Evolutionary conservation across 768 basidiomycete genomes (phyloP).

Genomic region (Lactarius vividus): DNA sequence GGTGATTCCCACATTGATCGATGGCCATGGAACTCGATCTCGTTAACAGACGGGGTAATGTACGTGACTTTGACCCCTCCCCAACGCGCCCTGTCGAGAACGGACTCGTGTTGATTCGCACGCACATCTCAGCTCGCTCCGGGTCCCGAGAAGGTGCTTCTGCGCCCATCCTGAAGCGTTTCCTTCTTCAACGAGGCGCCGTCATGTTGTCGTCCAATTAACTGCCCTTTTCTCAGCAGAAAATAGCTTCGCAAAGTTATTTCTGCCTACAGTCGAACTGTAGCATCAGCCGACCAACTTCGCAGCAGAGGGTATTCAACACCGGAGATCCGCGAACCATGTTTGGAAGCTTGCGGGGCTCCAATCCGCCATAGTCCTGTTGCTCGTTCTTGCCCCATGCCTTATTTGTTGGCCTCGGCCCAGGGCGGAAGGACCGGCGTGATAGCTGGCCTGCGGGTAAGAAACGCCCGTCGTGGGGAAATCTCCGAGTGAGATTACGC

Average conservation of each 20-base stretch:
- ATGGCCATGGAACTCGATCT: neutral
- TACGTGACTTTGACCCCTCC: slow-evolving; percentile 10
- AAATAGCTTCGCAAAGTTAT: neutral
- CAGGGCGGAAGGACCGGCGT: neutral
- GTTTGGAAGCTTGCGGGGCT: slow-evolving; percentile 10
- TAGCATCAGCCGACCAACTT: slow-evolving; percentile 1
- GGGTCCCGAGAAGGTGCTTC: neutral
- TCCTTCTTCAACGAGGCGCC: neutral
- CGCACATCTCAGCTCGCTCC: slow-evolving; percentile 10
- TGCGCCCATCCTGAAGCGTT: neutral
- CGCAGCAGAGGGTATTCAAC: neutral
- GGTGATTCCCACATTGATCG: neutral
- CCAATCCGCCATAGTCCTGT: neutral
- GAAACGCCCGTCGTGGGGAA: neutral
- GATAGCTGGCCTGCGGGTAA: neutral
- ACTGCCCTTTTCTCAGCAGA: slow-evolving; percentile 9
- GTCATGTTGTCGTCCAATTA: neutral
- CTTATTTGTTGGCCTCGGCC: neutral
- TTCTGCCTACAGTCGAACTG: neutral
- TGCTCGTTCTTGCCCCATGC: neutral
- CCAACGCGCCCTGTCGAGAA: neutral
- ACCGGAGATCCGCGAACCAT: slow-evolving; percentile 4
- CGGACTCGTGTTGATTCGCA: slow-evolving; percentile 5
- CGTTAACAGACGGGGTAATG: slow-evolving; percentile 3
- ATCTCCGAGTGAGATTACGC: slow-evolving; percentile 7